These are phyloP conservation scores for Coemansia sp. DNA, from an alignment of 192 early-diverging fungal genomes.

Conservation along the genomic window DNA sequence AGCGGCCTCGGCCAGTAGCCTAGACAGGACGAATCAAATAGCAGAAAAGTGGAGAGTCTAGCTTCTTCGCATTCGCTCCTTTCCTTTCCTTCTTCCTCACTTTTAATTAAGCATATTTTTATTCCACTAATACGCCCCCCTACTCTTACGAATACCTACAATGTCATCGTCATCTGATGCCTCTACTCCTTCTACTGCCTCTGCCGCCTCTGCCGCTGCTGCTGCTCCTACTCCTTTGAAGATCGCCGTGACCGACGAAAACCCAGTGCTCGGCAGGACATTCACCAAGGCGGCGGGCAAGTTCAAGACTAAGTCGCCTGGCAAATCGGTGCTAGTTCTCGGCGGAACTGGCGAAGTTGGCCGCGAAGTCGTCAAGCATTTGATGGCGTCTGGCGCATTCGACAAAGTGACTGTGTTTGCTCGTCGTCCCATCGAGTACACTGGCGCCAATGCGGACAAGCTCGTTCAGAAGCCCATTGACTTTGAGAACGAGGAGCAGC, in stretches of 20 bases:
- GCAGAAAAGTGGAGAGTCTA: background rate
- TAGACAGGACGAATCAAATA: background rate
- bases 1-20: background rate
- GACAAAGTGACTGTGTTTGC: constrained; percentile 52
- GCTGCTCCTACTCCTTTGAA: constrained; percentile 12
- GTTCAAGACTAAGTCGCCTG: constrained; percentile 29
- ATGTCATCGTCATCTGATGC: background rate
- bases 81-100: background rate
- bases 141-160: constrained; percentile 12
- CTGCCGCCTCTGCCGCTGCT: background rate
- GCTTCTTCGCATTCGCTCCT: background rate
- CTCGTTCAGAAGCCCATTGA: constrained; percentile 70
- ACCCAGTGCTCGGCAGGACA: constrained; percentile 21
- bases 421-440: constrained; percentile 44
- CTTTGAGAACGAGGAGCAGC: constrained; percentile 70
- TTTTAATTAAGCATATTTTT: background rate
- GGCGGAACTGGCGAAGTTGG: constrained; percentile 55
- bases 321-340: constrained; percentile 43
- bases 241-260: constrained; percentile 22
- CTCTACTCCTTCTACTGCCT: background rate
- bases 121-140: constrained; percentile 3
- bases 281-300: constrained; percentile 35
- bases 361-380: constrained; percentile 50
- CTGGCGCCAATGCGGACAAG: constrained; percentile 34
- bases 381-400: constrained; percentile 48